phyloP scores from a whole-genome alignment of 176 grass and related monocot genomes.

The Neostapfia colusana region DNA sequence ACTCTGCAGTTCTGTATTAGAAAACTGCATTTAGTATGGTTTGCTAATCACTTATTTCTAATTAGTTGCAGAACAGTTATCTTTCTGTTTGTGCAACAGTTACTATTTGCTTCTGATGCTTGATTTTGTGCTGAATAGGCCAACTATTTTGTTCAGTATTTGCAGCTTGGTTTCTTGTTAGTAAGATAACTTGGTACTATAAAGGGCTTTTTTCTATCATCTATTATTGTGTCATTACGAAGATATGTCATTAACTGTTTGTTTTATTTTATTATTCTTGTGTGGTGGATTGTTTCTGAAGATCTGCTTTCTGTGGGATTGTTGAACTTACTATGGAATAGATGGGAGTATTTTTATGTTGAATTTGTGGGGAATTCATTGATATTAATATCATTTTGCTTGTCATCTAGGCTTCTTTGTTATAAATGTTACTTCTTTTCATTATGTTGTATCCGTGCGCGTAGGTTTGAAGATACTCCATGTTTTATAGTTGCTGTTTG shows the following conservation, averaged over 20 bases:
- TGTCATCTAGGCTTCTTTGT: constrained; percentile 6
- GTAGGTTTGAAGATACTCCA: constrained; percentile 23
- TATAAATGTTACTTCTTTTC: background rate
- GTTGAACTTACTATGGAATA: background rate
- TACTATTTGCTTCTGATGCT: background rate
- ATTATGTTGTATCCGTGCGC: background rate
- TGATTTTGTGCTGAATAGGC: background rate
- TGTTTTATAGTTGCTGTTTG: constrained; percentile 18
- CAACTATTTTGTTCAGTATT: background rate
- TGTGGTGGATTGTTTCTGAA: background rate
- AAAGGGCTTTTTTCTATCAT: background rate
- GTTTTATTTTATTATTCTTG: background rate
- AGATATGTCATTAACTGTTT: background rate
- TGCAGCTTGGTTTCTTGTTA: background rate
- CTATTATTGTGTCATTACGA: background rate
- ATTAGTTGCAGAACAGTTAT: background rate
- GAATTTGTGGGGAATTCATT: background rate
- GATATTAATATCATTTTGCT: background rate
- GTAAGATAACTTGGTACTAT: background rate
- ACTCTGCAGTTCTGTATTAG: background rate
- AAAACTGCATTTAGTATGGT: background rate
- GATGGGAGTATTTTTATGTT: background rate
- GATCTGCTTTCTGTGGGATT: background rate
- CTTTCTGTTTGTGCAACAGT: background rate
- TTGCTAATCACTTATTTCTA: background rate